A percentile compares a stretch with the other conserved stretches of the same genome.
These are phyloP conservation scores for Cicer bijugum DNA, from an alignment of 306 rosid genomes.

Conservation along the genomic window DNA sequence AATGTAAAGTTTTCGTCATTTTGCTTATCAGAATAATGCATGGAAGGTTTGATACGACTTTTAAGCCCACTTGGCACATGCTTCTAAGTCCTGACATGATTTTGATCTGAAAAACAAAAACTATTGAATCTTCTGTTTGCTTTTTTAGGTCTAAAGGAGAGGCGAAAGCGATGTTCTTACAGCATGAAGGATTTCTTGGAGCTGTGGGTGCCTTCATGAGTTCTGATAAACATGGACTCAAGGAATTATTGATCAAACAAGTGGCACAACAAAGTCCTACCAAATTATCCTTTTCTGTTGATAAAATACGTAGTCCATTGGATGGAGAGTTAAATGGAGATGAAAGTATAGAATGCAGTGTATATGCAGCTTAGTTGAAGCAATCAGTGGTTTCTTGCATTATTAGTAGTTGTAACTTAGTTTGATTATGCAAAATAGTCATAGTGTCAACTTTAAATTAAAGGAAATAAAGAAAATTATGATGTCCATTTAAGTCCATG, in stretches of 20 bases:
- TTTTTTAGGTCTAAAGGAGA: constrained; percentile 91
- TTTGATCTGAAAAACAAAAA: background rate
- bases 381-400: constrained; percentile 60
- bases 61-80: background rate
- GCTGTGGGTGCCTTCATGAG: constrained; percentile 86
- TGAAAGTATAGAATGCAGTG: constrained; percentile 77
- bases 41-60: constrained; percentile 25
- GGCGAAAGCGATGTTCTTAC: constrained; percentile 89
- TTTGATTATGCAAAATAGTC: constrained; percentile 37
- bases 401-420: constrained; percentile 43
- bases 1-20: background rate
- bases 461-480: background rate
- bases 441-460: background rate
- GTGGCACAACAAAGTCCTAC: constrained; percentile 50
- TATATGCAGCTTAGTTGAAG: constrained; percentile 59
- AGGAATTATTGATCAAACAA: constrained; percentile 58
- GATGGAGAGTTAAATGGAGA: constrained; percentile 63
- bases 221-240: constrained; percentile 69
- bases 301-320: constrained; percentile 45
- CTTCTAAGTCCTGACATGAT: constrained; percentile 12
- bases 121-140: background rate
- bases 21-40: constrained; percentile 21
- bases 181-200: constrained; percentile 96
- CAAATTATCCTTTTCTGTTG: constrained; percentile 49
- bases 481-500: background rate